Conservation (phyloP, 352 stramenopile genomes). For the Salisapilia sapeloensis region DNA sequence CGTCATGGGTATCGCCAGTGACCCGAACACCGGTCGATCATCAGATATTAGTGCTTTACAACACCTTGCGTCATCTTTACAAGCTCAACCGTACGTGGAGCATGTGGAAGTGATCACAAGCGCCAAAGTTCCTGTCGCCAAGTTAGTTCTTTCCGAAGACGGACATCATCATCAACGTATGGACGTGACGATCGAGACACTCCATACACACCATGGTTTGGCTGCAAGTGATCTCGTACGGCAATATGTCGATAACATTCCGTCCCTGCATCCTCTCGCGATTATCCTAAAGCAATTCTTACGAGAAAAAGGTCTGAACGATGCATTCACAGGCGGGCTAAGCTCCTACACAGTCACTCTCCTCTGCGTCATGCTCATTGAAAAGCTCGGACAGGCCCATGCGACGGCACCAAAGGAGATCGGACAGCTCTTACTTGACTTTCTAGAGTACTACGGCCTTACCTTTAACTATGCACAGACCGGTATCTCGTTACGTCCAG, state of each 20-base stretch:
- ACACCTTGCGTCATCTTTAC: slow-evolving; percentile 24
- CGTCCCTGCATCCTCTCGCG: slow-evolving; percentile 56
- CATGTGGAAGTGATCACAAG: slow-evolving; percentile 66
- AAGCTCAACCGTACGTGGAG: slow-evolving; percentile 50
- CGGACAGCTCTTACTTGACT: slow-evolving; percentile 67
- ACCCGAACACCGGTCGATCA: slow-evolving; percentile 18
- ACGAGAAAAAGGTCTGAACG: slow-evolving; percentile 76
- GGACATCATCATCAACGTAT: slow-evolving; percentile 56
- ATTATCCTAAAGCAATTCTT: slow-evolving; percentile 80
- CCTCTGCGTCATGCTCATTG: slow-evolving; percentile 68
- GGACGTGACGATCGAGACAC: slow-evolving; percentile 82
- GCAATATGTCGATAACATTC: slow-evolving; percentile 44
- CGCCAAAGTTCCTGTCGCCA: slow-evolving; percentile 76
- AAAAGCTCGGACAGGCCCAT: slow-evolving; percentile 22
- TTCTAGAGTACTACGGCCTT: slow-evolving; percentile 82
- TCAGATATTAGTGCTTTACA: slow-evolving; percentile 30
- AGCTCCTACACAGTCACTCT: slow-evolving; percentile 80
- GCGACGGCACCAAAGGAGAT: slow-evolving; percentile 10
- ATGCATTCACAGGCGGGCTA: slow-evolving; percentile 77
- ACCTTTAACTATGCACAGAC: slow-evolving; percentile 63
- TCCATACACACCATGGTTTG: slow-evolving; percentile 62
- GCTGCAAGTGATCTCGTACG: slow-evolving; percentile 71
- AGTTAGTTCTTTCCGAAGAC: slow-evolving; percentile 41
- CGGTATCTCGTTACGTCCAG: slow-evolving; percentile 62
- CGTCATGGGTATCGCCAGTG: slow-evolving; percentile 29